These are phyloP conservation scores for Pyronema domesticum DNA, from an alignment of 495 filamentous ascomycete genomes.

Conservation along the genomic window DNA sequence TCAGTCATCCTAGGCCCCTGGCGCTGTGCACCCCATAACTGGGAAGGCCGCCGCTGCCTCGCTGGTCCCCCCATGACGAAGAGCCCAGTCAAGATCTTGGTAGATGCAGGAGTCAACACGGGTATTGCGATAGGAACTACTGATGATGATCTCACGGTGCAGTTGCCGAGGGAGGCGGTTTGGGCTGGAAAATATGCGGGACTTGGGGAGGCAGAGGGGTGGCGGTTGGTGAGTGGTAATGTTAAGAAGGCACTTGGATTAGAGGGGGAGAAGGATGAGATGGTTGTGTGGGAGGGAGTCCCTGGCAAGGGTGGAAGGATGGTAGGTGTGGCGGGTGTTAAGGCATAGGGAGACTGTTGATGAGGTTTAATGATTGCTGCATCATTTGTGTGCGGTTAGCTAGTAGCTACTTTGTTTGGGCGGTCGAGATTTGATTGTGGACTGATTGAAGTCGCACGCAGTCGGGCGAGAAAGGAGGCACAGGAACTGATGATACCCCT, in stretches of 20 bases:
- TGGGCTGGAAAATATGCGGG: not conserved
- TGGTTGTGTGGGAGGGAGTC: too few species aligned
- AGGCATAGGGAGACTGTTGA: too few species aligned
- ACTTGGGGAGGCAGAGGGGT: not conserved
- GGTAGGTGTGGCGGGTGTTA: too few species aligned
- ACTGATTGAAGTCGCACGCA: too few species aligned
- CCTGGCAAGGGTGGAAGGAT: too few species aligned
- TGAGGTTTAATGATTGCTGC: too few species aligned
- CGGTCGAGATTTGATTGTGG: too few species aligned
- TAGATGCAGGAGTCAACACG: not conserved
- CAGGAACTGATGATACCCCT: too few species aligned
- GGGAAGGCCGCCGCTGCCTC: slow-evolving; percentile 27
- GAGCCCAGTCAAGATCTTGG: not conserved
- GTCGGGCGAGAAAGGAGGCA: too few species aligned
- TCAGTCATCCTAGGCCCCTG: slow-evolving; percentile 28
- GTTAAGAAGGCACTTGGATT: not conserved
- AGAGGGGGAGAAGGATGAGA: too few species aligned
- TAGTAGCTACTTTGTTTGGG: too few species aligned
- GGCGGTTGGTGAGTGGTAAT: not conserved
- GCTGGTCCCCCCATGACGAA: slow-evolving; percentile 13
- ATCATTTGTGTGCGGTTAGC: too few species aligned
- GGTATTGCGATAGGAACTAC: not conserved
- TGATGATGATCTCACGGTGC: not conserved
- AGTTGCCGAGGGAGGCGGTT: not conserved
- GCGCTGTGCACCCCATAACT: slow-evolving; percentile 24